phyloP scores from a whole-genome alignment of 352 stramenopile genomes.

The Phytophthora capsici region DNA sequence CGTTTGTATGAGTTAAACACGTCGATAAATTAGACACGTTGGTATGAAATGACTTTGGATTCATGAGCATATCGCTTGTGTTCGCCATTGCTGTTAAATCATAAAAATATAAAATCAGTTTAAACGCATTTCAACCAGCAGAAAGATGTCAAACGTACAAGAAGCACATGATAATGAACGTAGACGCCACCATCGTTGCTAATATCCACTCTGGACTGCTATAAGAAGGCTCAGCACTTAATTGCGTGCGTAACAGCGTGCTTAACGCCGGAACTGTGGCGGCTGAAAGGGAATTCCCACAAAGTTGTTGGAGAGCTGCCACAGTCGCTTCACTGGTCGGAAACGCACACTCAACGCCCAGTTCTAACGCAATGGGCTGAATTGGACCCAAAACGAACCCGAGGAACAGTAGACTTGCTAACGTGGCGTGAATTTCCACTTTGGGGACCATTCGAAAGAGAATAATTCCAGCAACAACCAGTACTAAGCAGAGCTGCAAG shows the following conservation, averaged over 20 bases:
- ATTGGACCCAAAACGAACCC: constrained; percentile 63
- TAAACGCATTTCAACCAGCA: neutral
- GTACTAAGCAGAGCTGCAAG: constrained; percentile 55
- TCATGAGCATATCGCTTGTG: constrained; percentile 54
- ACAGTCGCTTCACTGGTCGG: constrained; percentile 75
- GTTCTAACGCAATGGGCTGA: constrained; percentile 66
- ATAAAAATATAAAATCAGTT: constrained; percentile 3
- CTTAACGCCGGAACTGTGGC: constrained; percentile 58
- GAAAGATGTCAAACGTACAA: constrained; percentile 38
- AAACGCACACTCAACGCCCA: constrained; percentile 74
- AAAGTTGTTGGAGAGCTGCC: constrained; percentile 73
- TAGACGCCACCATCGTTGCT: constrained; percentile 42
- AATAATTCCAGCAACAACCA: constrained; percentile 43
- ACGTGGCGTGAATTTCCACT: constrained; percentile 26
- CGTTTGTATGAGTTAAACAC: constrained; percentile 46
- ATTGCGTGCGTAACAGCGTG: constrained; percentile 44
- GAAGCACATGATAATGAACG: constrained; percentile 55
- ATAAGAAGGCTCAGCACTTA: constrained; percentile 52
- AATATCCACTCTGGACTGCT: constrained; percentile 59
- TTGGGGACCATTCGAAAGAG: constrained; percentile 50
- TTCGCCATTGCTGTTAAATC: constrained; percentile 45
- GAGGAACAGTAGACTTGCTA: constrained; percentile 51
- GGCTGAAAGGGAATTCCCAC: constrained; percentile 72
- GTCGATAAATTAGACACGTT: constrained; percentile 1
- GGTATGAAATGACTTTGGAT: constrained; percentile 39